Evolutionary conservation across 768 basidiomycete species (phyloP).

Genomic region (Suillus weaverae): DNA sequence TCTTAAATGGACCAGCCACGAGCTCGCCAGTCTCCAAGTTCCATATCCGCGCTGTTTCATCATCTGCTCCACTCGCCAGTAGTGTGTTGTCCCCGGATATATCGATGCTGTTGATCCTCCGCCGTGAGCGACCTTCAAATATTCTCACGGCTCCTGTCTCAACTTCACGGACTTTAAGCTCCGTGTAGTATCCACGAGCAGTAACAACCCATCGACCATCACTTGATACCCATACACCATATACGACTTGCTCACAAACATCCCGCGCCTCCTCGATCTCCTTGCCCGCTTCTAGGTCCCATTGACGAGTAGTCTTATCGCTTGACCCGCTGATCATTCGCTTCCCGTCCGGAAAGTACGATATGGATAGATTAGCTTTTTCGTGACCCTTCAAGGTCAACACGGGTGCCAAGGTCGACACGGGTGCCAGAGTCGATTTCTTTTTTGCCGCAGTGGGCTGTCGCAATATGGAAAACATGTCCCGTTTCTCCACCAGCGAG

Average conservation of each 20-base stretch:
- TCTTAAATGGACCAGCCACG: neutral
- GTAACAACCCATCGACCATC: neutral
- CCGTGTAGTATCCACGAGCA: neutral
- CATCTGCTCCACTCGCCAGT: neutral
- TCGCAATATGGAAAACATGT: neutral
- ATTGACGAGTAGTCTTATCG: neutral
- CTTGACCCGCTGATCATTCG: neutral
- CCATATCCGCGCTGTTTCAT: neutral
- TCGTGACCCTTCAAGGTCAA: neutral
- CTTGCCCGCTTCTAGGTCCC: neutral
- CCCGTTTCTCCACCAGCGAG: neutral
- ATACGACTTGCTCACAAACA: neutral
- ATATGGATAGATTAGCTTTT: neutral
- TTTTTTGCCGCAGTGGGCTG: neutral
- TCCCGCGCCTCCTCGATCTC: neutral
- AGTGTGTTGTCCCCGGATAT: neutral
- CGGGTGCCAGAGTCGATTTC: neutral
- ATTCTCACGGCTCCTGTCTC: neutral
- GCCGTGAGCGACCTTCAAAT: neutral
- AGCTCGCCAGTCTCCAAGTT: neutral
- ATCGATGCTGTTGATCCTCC: neutral
- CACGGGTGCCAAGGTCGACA: neutral
- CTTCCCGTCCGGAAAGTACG: neutral
- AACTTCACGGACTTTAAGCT: neutral
- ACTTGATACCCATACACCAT: neutral